These are phyloP conservation scores for Zasmidium angulare DNA, from an alignment of 2,329 filamentous ascomycete species.

Conservation along the genomic window DNA sequence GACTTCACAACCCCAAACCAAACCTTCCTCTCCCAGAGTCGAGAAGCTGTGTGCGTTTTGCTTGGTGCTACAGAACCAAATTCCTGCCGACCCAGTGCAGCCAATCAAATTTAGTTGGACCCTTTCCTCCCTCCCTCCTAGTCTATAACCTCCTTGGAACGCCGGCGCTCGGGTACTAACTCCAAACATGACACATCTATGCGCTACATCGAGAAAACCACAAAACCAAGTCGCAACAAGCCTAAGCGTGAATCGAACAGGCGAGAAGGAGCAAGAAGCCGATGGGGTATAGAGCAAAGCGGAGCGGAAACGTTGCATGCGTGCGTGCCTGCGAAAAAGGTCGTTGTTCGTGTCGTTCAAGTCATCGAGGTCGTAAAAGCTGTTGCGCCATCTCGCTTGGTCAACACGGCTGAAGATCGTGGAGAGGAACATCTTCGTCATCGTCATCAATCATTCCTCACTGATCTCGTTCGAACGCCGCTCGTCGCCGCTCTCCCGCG, in stretches of 20 bases:
- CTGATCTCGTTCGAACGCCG: slow-evolving; percentile 21
- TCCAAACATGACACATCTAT: slow-evolving; percentile 1
- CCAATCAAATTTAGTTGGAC: no score
- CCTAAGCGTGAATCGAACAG: no score
- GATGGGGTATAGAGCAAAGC: background rate
- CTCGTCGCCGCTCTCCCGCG: slow-evolving; percentile 29
- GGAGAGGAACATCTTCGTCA: no score
- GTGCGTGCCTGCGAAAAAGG: no score
- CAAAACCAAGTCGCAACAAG: background rate
- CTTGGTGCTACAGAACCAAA: no score
- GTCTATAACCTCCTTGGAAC: background rate
- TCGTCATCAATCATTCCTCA: slow-evolving; percentile 25
- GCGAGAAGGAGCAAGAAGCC: background rate
- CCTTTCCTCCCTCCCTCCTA: background rate
- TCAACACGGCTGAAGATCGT: no score
- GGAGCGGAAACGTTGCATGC: background rate
- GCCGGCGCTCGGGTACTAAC: slow-evolving; percentile 3
- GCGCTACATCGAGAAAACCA: background rate
- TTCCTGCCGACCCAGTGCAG: background rate
- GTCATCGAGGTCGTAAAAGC: no score
- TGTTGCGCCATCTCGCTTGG: no score
- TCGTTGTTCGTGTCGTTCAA: background rate
- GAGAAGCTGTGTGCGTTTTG: no score
- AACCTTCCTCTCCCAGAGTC: background rate
- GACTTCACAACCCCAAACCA: background rate